Percentiles rank a stretch among this genome's conserved stretches.
phyloP scores from a whole-genome alignment of 2,329 filamentous ascomycete genomes.

The Fusarium mundagurra region DNA sequence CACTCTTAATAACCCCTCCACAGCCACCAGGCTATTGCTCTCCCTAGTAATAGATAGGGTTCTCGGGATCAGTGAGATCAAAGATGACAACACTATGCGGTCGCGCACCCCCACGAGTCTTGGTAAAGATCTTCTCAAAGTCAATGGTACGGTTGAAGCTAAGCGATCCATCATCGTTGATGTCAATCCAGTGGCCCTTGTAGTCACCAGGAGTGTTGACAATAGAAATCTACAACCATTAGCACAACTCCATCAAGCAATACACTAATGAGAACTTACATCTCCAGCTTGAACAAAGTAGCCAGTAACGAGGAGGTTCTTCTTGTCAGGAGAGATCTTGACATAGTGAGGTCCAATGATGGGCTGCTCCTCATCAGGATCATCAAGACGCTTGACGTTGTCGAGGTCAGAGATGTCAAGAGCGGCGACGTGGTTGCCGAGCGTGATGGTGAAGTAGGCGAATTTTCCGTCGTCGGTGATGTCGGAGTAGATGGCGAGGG shows the following conservation, averaged over 20 bases:
- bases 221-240: constrained; percentile 56
- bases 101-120: constrained; percentile 63
- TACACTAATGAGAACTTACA: constrained; percentile 30
- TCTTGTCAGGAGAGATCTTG: constrained; percentile 72
- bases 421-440: constrained; percentile 64
- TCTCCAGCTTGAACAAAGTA: constrained; percentile 73
- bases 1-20: too few species aligned
- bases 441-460: constrained; percentile 68
- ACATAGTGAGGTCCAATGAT: constrained; percentile 71
- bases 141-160: constrained; percentile 69
- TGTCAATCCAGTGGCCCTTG: constrained; percentile 71
- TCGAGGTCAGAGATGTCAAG: constrained; percentile 58
- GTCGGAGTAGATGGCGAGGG: constrained; percentile 69
- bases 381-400: constrained; percentile 68
- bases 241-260: background rate
- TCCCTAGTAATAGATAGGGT: constrained; percentile 59
- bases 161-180: constrained; percentile 63
- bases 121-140: constrained; percentile 61
- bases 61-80: constrained; percentile 63
- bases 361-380: constrained; percentile 67
- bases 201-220: constrained; percentile 70
- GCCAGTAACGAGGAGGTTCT: constrained; percentile 71
- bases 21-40: too few species aligned
- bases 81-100: constrained; percentile 67
- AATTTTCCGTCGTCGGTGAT: constrained; percentile 66